phyloP scores from a whole-genome alignment of 2,329 filamentous ascomycete genomes.

The Whalleya microplaca region DNA sequence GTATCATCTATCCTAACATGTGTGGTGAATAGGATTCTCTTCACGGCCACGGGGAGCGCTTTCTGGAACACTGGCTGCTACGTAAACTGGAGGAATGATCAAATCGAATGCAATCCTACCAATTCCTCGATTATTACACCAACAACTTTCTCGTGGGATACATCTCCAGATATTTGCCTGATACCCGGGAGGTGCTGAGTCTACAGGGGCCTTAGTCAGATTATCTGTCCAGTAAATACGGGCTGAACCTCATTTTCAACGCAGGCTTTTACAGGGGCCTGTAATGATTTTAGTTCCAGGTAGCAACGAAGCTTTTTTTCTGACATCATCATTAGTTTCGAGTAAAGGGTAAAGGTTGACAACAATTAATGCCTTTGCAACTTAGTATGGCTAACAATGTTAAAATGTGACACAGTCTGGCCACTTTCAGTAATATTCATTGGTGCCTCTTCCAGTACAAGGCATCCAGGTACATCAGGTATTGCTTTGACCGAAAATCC shows the following conservation, averaged over 20 bases:
- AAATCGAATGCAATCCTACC: conserved; percentile 8
- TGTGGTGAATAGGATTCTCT: conserved; percentile 12
- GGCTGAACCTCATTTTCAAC: no score
- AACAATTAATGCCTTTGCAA: no score
- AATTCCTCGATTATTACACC: not conserved
- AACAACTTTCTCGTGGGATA: not conserved
- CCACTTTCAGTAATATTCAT: no score
- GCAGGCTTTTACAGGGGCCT: no score
- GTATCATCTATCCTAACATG: not conserved
- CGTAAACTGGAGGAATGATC: conserved; percentile 7
- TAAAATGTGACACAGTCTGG: no score
- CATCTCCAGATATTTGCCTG: not conserved
- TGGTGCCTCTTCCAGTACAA: no score
- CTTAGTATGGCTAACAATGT: no score
- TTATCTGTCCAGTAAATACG: no score
- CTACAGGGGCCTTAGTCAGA: not conserved
- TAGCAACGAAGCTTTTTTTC: not conserved
- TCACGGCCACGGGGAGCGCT: conserved; percentile 11
- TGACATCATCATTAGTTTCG: not conserved
- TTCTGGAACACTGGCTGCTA: conserved; percentile 19
- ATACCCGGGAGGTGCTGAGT: not conserved
- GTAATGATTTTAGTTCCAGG: not conserved
- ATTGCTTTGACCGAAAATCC: no score
- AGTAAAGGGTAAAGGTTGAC: no score
- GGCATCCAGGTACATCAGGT: no score